Conservation (phyloP, 768 basidiomycete species). For the Macrolepiota dolichaula region DNA sequence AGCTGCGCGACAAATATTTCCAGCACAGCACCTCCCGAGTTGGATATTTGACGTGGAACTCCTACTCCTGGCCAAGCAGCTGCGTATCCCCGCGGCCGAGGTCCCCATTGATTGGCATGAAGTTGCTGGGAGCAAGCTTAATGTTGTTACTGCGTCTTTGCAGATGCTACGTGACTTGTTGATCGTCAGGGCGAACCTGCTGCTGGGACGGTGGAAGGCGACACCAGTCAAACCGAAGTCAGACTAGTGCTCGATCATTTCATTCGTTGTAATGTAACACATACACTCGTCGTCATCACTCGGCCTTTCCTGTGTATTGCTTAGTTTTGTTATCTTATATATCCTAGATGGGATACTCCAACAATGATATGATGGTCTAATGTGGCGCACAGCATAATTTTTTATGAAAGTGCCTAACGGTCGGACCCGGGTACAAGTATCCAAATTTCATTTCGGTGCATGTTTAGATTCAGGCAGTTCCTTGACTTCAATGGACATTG, state of each 20-base stretch:
- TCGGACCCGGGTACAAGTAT: too few relatives aligned
- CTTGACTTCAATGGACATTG: too few relatives aligned
- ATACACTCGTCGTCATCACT: neutral
- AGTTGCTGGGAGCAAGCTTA: slow-evolving; percentile 88
- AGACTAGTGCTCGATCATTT: slow-evolving; percentile 16
- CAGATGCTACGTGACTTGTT: slow-evolving; percentile 89
- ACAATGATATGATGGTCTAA: neutral
- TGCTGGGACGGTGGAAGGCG: slow-evolving; percentile 72
- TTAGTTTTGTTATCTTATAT: neutral
- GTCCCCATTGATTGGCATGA: slow-evolving; percentile 94
- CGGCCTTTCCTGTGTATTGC: neutral
- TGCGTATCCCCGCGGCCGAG: slow-evolving; percentile 76
- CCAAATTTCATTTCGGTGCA: too few relatives aligned
- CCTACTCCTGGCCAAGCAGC: slow-evolving; percentile 76
- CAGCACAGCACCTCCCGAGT: slow-evolving; percentile 78
- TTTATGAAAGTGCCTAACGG: too few relatives aligned
- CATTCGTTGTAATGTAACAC: neutral
- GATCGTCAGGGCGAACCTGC: slow-evolving; percentile 78
- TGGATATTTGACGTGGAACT: slow-evolving; percentile 99
- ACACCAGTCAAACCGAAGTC: slow-evolving; percentile 21
- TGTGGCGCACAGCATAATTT: too few relatives aligned
- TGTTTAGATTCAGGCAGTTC: too few relatives aligned
- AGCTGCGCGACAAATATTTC: slow-evolving; percentile 82
- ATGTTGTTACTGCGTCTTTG: slow-evolving; percentile 78
- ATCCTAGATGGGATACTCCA: neutral